Evolutionary conservation across 2,329 filamentous ascomycete genomes (phyloP).

Genomic region (Trichoderma breve): DNA sequence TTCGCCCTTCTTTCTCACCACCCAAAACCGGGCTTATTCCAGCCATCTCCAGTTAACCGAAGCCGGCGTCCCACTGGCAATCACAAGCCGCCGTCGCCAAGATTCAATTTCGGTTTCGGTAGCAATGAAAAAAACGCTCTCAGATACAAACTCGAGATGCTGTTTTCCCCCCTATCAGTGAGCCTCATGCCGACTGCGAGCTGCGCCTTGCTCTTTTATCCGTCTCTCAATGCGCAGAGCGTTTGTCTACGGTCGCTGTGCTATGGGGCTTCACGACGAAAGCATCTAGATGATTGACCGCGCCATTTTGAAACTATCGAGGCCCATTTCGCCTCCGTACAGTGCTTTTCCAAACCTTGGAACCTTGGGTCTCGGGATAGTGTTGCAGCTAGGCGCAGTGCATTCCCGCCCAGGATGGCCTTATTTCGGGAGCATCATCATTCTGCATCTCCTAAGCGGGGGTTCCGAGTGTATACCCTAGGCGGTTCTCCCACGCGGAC

Average conservation of each 20-base stretch:
- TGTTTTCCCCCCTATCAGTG: not conserved
- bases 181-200: not conserved
- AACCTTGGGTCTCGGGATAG: not conserved
- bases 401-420: not conserved
- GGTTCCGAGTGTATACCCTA: not conserved
- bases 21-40: constrained; percentile 10
- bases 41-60: constrained; percentile 16
- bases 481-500: not conserved
- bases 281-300: not conserved
- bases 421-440: not conserved
- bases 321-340: constrained; percentile 12
- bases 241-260: not conserved
- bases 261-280: not conserved
- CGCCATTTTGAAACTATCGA: not conserved
- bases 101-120: not conserved
- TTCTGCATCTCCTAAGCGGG: not conserved
- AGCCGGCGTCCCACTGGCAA: constrained; percentile 9
- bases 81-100: not conserved
- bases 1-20: constrained; percentile 16
- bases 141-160: not conserved
- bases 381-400: not conserved
- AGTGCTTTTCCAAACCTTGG: not conserved
- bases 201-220: not conserved
- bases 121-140: not conserved
- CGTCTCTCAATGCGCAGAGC: not conserved